Base-by-base conservation (phyloP, 345 rosid genomes). In the Excoecaria cochinchinensis region DNA sequence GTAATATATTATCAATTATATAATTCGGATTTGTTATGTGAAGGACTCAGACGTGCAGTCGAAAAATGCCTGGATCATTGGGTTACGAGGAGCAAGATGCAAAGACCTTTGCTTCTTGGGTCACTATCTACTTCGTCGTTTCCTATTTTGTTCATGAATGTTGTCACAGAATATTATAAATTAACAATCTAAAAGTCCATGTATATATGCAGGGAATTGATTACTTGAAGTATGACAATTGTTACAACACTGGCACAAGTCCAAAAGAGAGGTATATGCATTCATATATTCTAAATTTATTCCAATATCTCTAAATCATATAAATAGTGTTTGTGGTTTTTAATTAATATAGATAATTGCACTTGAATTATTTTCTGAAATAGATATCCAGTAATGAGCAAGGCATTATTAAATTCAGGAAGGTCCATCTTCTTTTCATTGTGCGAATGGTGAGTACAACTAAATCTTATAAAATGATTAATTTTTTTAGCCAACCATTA, bases 191-290 rank as follows among this genome's bases (percentile, higher is more conserved):
- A n/a, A n/a, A n/a, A n/a, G n/a, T n/a, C n/a, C n/a, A n/a, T n/a
- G 5, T 47, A 4, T 11, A 4, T 3, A 5, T 38, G 21, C 84
- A 94, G 98, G 98, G 94, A 10, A 84, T 94, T 55, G 97, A 94
- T 84, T 94, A 88, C 81, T 82, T 94, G 84, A 94, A 94, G 91
- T 94, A 94, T 71, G 98, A 94, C 52, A 94, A 94, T 75, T 94
- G 98, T 78, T 46, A 84, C 82, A 82, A 85, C 3, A 90, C 82
- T 80, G 94, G 50, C n/a, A n/a, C n/a, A n/a, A n/a, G n/a, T n/a
- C n/a, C n/a, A n/a, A n/a, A n/a, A n/a, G n/a, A n/a, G n/a, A 89
- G 98, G 95, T 93, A 80, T 21, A 7, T 3, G 38, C n/a, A n/a
- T n/a, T n/a, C n/a, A n/a, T n/a, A n/a, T n/a, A n/a, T n/a, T n/a